Percentiles rank a stretch among this genome's conserved stretches.
These are phyloP conservation scores for Colletotrichum kahawae DNA, from an alignment of 2,329 filamentous ascomycete genomes.

Conservation along the genomic window DNA sequence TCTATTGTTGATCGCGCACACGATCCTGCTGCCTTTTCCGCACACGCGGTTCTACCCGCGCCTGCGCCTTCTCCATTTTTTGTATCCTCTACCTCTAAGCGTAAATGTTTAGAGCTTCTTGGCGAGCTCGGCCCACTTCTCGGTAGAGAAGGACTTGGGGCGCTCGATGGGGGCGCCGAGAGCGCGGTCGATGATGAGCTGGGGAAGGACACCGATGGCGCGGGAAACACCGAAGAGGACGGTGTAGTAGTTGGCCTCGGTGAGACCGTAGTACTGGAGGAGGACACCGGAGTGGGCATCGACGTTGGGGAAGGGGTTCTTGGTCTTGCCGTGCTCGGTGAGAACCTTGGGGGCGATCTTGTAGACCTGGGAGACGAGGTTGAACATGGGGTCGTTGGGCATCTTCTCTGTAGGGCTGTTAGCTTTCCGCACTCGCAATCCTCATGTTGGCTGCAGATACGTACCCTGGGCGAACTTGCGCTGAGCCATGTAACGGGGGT, in stretches of 20 bases:
- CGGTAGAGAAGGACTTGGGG: constrained; percentile 98
- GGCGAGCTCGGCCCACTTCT: constrained; percentile 92
- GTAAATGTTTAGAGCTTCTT: constrained; percentile 77
- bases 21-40: constrained; percentile 17
- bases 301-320: constrained; percentile 99
- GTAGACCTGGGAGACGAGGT: constrained; percentile 99
- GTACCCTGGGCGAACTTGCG: constrained; percentile 85
- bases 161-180: constrained; percentile 97
- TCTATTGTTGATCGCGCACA: constrained; percentile 17
- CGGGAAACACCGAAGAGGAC: constrained; percentile 99
- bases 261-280: constrained; percentile 99
- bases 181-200: constrained; percentile 99
- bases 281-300: constrained; percentile 99
- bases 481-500: constrained; percentile 98
- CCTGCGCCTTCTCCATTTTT: not conserved
- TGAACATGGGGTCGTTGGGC: constrained; percentile 98
- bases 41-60: not conserved
- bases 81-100: not conserved
- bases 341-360: constrained; percentile 98
- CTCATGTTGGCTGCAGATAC: not conserved
- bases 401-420: constrained; percentile 67
- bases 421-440: constrained; percentile 25
- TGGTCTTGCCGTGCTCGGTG: constrained; percentile 99
- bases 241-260: constrained; percentile 99
- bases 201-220: constrained; percentile 96